Evolutionary conservation across 2,329 filamentous ascomycete species (phyloP).

Genomic region (Pseudogymnoascus sp.): DNA sequence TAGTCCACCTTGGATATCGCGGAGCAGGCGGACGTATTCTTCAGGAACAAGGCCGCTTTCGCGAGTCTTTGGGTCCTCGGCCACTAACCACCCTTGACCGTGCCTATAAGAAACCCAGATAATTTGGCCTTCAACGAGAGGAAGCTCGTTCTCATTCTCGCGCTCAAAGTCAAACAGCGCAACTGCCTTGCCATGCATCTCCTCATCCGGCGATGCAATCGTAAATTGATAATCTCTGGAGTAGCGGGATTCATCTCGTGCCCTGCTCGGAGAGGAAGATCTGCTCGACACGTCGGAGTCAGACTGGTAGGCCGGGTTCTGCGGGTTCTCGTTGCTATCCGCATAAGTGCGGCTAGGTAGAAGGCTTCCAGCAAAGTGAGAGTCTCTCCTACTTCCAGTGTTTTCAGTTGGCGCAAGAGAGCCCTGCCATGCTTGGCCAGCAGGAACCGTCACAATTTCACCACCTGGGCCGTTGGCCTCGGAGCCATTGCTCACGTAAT

Average conservation of each 20-base stretch:
- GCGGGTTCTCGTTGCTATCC: constrained; percentile 31
- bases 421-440: constrained; percentile 42
- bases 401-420: constrained; percentile 31
- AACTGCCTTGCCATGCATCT: constrained; percentile 94
- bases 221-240: constrained; percentile 91
- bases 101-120: constrained; percentile 95
- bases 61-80: constrained; percentile 86
- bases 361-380: constrained; percentile 44
- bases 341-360: constrained; percentile 32
- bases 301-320: constrained; percentile 33
- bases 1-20: constrained; percentile 88
- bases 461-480: constrained; percentile 71
- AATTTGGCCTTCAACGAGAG: constrained; percentile 86
- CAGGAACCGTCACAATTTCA: constrained; percentile 72
- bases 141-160: constrained; percentile 94
- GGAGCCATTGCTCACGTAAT: constrained; percentile 62
- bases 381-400: constrained; percentile 41
- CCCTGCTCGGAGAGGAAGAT: constrained; percentile 51
- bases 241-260: constrained; percentile 67
- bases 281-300: constrained; percentile 53
- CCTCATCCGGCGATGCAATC: constrained; percentile 89
- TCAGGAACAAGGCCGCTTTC: constrained; percentile 94
- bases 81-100: constrained; percentile 94
- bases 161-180: constrained; percentile 91
- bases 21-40: constrained; percentile 85